These are phyloP conservation scores for Coccomyxa subellipsoidea DNA, from an alignment of 163 green algal species.

Conservation along the genomic window DNA sequence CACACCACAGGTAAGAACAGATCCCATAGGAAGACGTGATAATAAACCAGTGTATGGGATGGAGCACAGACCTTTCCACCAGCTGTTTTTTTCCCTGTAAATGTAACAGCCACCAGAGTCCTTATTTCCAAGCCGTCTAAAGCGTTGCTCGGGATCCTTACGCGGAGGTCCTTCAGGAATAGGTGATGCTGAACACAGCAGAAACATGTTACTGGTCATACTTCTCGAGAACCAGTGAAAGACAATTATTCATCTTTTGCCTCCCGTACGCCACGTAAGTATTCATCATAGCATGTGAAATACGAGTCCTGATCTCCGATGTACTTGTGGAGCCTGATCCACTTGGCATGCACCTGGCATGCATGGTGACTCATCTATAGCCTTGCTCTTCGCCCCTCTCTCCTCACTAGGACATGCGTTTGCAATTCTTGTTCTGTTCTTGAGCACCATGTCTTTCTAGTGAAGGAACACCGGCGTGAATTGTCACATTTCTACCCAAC, in stretches of 20 bases:
- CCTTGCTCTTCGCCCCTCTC: not conserved
- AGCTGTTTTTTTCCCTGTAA: not conserved
- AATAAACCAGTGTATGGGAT: not conserved
- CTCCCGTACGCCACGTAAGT: not conserved
- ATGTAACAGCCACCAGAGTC: conserved; percentile 2
- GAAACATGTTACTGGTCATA: not conserved
- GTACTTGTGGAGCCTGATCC: not conserved
- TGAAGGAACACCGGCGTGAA: no score
- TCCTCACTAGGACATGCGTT: not conserved
- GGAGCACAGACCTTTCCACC: not conserved
- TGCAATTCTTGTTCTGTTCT: no score
- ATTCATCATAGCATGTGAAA: no score
- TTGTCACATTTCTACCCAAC: no score
- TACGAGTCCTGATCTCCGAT: no score
- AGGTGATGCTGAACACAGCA: not conserved
- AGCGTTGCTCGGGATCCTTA: not conserved
- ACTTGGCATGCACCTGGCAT: not conserved
- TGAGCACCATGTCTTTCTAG: no score
- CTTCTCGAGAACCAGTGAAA: not conserved
- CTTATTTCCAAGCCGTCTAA: not conserved
- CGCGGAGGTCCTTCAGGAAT: not conserved
- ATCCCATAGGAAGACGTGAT: not conserved
- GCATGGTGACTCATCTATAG: not conserved
- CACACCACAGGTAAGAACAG: not conserved
- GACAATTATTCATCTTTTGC: not conserved